Conservation (phyloP, 164 flowering plant genomes). For the Houttuynia cordata region DNA sequence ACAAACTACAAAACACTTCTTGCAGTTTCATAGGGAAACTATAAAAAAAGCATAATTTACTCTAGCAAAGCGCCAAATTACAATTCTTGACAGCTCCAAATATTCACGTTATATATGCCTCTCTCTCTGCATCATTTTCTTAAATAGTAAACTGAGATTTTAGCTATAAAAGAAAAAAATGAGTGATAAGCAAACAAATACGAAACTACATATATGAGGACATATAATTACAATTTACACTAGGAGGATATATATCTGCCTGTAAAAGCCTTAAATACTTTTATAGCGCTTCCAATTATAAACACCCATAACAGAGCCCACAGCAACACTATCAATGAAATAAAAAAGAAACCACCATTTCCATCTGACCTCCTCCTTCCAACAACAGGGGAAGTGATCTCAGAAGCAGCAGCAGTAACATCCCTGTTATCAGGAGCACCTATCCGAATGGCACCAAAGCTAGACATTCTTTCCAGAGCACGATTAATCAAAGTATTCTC, state of each 20-base stretch:
- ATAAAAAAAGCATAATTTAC: too few species aligned
- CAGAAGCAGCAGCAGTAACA: constrained; percentile 17
- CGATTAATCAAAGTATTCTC: constrained; percentile 52
- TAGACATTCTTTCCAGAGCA: constrained; percentile 68
- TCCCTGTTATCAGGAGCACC: constrained; percentile 7
- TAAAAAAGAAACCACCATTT: constrained; percentile 14
- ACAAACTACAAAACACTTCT: too few species aligned
- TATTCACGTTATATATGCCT: too few species aligned
- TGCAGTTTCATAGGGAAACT: too few species aligned
- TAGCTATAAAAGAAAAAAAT: too few species aligned
- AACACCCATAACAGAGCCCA: constrained; percentile 20
- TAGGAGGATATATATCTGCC: constrained; percentile 15
- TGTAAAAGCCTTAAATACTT: constrained; percentile 10
- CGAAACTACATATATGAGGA: background rate
- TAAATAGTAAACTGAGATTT: background rate
- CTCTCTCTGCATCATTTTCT: background rate
- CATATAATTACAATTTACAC: background rate
- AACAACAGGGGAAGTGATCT: constrained; percentile 7
- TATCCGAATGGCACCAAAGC: constrained; percentile 55
- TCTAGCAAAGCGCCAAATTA: too few species aligned
- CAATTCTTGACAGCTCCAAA: too few species aligned
- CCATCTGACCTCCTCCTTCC: constrained; percentile 16
- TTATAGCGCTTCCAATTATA: constrained; percentile 14
- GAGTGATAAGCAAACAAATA: background rate
- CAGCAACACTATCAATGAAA: constrained; percentile 15